Evolutionary conservation across 208 protist genomes (phyloP).

Genomic region (Leishmania tarentolae): DNA sequence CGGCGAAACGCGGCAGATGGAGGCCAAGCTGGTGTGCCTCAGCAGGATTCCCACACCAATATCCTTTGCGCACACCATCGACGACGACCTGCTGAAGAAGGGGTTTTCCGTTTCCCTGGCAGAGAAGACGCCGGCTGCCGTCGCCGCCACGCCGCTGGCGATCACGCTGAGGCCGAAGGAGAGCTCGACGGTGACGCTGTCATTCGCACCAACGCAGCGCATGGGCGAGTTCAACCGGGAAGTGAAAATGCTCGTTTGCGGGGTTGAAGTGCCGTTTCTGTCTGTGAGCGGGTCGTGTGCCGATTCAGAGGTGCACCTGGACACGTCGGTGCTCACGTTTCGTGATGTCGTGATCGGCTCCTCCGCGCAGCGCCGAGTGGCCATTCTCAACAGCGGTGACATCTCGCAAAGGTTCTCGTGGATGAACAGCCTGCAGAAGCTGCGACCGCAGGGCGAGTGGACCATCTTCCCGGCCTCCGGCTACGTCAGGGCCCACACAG

Average conservation of each 20-base stretch:
- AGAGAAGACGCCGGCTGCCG: slow-evolving; percentile 8
- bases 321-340: slow-evolving; percentile 91
- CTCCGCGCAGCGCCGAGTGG: slow-evolving; percentile 64
- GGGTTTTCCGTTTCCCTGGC: slow-evolving; percentile 61
- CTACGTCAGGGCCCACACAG: slow-evolving; percentile 87
- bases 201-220: slow-evolving; percentile 79
- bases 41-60: slow-evolving; percentile 83
- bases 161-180: slow-evolving; percentile 89
- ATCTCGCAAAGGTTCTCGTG: slow-evolving; percentile 93
- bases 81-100: slow-evolving; percentile 64
- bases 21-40: slow-evolving; percentile 87
- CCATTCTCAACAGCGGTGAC: slow-evolving; percentile 97
- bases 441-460: slow-evolving; percentile 59
- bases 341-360: slow-evolving; percentile 90
- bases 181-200: slow-evolving; percentile 58
- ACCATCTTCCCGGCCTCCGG: slow-evolving; percentile 78
- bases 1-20: slow-evolving; percentile 67
- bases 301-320: slow-evolving; percentile 95
- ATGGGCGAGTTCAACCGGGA: slow-evolving; percentile 92
- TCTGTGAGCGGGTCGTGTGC: slow-evolving; percentile 90
- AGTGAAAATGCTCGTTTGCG: slow-evolving; percentile 89
- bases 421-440: slow-evolving; percentile 39
- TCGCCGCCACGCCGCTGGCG: slow-evolving; percentile 4
- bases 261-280: slow-evolving; percentile 83
- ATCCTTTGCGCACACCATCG: slow-evolving; percentile 69